Base-by-base conservation (phyloP, 768 basidiomycete species). In the Phaeotremella fagi region DNA sequence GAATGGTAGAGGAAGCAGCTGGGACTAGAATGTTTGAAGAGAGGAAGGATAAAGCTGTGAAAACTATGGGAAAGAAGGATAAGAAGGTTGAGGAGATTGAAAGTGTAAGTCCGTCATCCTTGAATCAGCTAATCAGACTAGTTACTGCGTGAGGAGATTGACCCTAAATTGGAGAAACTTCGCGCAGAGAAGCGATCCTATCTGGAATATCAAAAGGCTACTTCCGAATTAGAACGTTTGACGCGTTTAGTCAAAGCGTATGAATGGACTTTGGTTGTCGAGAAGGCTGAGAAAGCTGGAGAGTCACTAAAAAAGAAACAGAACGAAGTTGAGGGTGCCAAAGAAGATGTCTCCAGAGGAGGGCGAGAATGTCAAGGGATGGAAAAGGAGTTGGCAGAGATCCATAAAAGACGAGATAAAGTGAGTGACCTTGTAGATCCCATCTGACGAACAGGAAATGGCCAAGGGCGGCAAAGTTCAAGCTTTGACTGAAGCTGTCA, bases 21-120 rank as follows among this genome's bases (percentile, higher is more conserved):
- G 95, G 95, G 4, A 99, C 95, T 25, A 85, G 90, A 24, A 98
- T 98, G 95, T 99, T 97, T 66, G 95, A 99, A 72, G 94, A 98
- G 49, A 83, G 88, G 16, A 99, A 98, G 71, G 91, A 95, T 71
- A 95, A 95, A 73, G 92, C 94, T 5, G 82, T 85, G 68, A 90
- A 87, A 75, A 95, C 89, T 0, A 99, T 99, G 86, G 80, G 81
- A 23, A 97, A 94, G 80, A 98, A 98, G 77, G 90, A 98, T 61
- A 97, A 94, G 76, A 85, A 87, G 55, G 86, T 98, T 14, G 84
- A 88, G 52, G 92, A 98, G 75, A 84, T 95, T 68, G 85, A 81
- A 15, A 78, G 82, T 1, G 77, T 78, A 43, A 60, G 76, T 71
- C 6, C 4, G 23, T 20, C 22, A 29, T 31, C 4, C 26, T 12